Evolutionary conservation across 2,329 filamentous ascomycete genomes (phyloP), one percentile per base, ranked within the genome.

Genomic region (Penicillium sp.): DNA sequence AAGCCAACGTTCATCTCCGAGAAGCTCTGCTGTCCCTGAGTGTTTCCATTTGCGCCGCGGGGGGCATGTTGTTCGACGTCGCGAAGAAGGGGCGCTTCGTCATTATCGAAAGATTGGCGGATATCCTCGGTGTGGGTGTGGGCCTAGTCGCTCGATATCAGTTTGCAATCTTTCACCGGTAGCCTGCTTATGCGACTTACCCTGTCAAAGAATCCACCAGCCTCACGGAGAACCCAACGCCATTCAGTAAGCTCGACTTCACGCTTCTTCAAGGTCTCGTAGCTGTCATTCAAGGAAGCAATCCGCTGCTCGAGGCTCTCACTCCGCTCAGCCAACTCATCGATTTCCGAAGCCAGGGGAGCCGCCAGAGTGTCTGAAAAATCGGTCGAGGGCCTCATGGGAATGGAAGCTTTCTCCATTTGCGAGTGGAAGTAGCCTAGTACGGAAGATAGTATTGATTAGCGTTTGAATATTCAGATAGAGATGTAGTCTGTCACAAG

Each of bases 1-100:
- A 99, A 99, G 10, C 95, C 95, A 75, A 99, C 99, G 80, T 98
- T 97, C 91, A 98, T 96, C 64, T 93, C 92, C 6, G 92, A 95
- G 78, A 99, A 97, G 45, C 92, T 95, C 66, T 90, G 87, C 73
- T 95, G 92, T 40, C 84, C 89, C n/a, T 82, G 81, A 54, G 81
- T 79, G 60, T 84, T 84, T 16, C 86, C 85, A 62, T 92, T 90
- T 54, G 86, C 81, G 57, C 84, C 84, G 58, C 71, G 72, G n/a
- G 68, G 60, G 51, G 83, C 84, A 74, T 93, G 88, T 75, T 97
- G 91, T 78, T 99, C 95, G 55, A 98, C 86, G 74, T 99, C 95
- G 67, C 91, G 90, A 58, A 99, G 87, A 49, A 99, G 85, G 45
- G 96, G 95, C 62, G 95, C 95, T 79, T 98, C 93, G 74, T 96